These are phyloP conservation scores for Cryphonectria radicalis DNA, from an alignment of 2,329 filamentous ascomycete species.

Conservation along the genomic window DNA sequence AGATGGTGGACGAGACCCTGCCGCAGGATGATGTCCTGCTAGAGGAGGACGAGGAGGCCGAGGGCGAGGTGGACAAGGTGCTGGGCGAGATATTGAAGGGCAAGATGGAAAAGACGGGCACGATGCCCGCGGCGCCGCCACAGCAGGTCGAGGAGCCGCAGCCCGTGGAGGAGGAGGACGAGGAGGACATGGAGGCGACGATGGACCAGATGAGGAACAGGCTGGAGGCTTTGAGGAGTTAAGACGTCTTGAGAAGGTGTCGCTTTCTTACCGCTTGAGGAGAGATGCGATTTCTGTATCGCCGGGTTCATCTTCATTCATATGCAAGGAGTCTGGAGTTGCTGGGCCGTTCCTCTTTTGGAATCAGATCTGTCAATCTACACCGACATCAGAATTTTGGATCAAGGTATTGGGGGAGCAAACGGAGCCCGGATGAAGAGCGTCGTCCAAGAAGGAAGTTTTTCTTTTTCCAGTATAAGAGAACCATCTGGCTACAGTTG, in stretches of 20 bases:
- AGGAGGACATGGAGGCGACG: conserved; percentile 86
- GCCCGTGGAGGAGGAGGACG: conserved; percentile 68
- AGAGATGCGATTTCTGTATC: neutral
- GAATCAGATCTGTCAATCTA: conserved; percentile 21
- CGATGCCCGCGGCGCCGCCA: conserved; percentile 59
- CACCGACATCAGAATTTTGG: conserved; percentile 5
- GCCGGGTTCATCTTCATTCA: conserved; percentile 19
- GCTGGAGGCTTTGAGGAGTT: conserved; percentile 89
- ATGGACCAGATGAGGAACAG: conserved; percentile 93
- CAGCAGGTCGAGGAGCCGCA: conserved; percentile 54
- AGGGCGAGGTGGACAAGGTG: conserved; percentile 88
- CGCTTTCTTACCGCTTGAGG: neutral
- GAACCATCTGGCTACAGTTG: neutral
- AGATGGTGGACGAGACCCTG: conserved; percentile 89
- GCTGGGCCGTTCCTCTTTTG: conserved; percentile 15
- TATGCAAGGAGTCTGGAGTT: conserved; percentile 28
- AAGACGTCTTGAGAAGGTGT: conserved; percentile 26
- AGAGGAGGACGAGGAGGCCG: conserved; percentile 74
- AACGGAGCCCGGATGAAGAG: neutral
- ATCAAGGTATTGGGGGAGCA: neutral
- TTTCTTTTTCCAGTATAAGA: neutral
- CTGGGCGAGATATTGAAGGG: conserved; percentile 89
- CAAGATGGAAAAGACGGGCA: conserved; percentile 68
- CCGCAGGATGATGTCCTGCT: conserved; percentile 74
- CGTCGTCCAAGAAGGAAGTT: neutral